Conservation (phyloP, 1,284 basidiomycete species). For the Leucoagaricus sp. region DNA sequence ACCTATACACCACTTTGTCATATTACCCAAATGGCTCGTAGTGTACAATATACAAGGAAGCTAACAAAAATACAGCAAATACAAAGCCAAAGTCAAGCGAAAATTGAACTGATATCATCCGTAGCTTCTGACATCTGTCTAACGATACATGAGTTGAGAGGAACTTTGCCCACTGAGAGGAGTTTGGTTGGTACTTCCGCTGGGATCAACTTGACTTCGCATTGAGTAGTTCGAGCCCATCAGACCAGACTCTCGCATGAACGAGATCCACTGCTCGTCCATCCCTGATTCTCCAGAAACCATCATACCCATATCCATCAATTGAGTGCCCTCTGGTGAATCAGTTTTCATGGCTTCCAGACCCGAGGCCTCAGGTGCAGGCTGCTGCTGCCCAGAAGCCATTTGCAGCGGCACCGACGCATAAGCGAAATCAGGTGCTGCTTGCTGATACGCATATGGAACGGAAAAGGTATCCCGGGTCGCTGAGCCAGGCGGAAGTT, state of each 20-base stretch:
- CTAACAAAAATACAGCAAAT: conserved; percentile 1
- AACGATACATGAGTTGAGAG: conserved; percentile 3
- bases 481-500: conserved; percentile 3
- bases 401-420: conserved; percentile 6
- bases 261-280: conserved; percentile 55
- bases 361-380: conserved; percentile 3
- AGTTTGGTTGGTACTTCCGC: neutral
- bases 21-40: neutral
- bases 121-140: neutral
- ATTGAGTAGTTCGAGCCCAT: conserved; percentile 27
- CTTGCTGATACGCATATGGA: conserved; percentile 1
- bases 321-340: conserved; percentile 25
- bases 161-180: neutral
- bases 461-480: neutral
- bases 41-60: neutral
- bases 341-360: conserved; percentile 21
- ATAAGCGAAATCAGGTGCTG: neutral
- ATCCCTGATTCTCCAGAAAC: conserved; percentile 54
- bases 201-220: neutral
- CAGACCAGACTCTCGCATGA: conserved; percentile 54
- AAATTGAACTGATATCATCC: neutral
- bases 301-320: conserved; percentile 45
- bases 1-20: too few species aligned
- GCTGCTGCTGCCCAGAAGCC: neutral
- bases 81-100: neutral